Percentiles rank a stretch among this genome's conserved stretches.
Conservation (phyloP, 306 rosid genomes). For the Vigna unguiculata region DNA sequence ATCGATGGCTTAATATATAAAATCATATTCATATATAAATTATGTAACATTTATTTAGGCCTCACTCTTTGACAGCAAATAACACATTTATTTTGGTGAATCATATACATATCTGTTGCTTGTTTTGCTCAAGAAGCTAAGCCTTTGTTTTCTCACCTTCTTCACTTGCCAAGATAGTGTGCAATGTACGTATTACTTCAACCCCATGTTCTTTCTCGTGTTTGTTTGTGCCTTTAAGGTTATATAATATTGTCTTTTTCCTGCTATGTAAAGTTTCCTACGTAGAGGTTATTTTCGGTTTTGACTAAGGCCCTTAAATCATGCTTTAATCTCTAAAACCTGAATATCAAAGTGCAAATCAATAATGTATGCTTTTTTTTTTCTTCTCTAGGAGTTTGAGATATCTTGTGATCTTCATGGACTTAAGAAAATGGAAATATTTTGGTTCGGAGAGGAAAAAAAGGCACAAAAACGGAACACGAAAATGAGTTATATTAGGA, state of each 20-base stretch:
- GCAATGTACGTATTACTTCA: conserved; percentile 49
- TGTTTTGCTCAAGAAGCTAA: conserved; percentile 75
- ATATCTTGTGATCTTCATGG: neutral
- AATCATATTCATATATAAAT: too few species aligned
- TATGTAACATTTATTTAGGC: conserved; percentile 33
- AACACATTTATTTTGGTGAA: conserved; percentile 40
- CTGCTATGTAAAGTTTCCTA: conserved; percentile 4
- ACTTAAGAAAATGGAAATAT: neutral
- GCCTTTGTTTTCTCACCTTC: conserved; percentile 37
- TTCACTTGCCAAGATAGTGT: too few species aligned
- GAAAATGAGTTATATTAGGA: neutral
- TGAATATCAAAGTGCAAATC: conserved; percentile 5
- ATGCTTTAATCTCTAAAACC: conserved; percentile 15
- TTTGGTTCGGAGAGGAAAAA: neutral
- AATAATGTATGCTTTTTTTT: neutral
- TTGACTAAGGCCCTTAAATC: conserved; percentile 42
- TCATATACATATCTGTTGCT: conserved; percentile 22
- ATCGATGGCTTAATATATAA: neutral
- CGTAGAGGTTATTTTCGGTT: conserved; percentile 30
- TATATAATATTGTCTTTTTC: conserved; percentile 25
- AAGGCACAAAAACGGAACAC: neutral
- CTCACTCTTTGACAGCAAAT: conserved; percentile 38
- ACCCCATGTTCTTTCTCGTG: conserved; percentile 46
- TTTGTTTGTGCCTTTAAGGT: conserved; percentile 36
- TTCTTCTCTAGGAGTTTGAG: neutral